Percentiles rank a stretch among this genome's conserved stretches.
Conservation (phyloP, 306 rosid species). For the Vicia villosa region DNA sequence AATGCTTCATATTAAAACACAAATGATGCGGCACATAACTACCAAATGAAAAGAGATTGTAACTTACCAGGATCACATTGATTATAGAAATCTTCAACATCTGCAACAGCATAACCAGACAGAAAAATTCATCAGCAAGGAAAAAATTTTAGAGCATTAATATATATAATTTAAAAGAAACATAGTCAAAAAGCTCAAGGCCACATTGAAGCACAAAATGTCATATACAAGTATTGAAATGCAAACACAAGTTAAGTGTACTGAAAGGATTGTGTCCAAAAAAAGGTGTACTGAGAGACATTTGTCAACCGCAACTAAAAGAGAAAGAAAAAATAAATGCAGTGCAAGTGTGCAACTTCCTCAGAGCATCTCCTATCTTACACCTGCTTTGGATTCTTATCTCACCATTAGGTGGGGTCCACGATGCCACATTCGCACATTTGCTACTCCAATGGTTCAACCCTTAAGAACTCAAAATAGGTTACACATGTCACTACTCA, state of each 20-base stretch:
- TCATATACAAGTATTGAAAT: conserved; percentile 9
- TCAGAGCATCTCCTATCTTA: not conserved
- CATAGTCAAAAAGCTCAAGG: not conserved
- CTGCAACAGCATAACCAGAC: conserved; percentile 54
- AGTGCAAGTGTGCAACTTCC: conserved; percentile 27
- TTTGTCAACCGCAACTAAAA: not conserved
- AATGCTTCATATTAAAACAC: too few species aligned
- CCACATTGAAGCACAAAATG: not conserved
- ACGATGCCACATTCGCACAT: not conserved
- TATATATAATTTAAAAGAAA: not conserved
- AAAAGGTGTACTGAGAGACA: not conserved
- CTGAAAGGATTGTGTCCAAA: not conserved
- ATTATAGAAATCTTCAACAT: conserved; percentile 80
- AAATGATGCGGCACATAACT: conserved; percentile 1
- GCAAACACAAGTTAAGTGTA: not conserved
- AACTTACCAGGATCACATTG: conserved; percentile 88
- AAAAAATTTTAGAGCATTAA: not conserved
- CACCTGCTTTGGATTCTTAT: not conserved
- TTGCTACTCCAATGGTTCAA: not conserved
- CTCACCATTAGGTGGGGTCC: not conserved
- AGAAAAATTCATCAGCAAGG: conserved; percentile 35
- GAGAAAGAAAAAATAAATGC: not conserved
- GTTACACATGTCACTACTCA: not conserved
- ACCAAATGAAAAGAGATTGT: not conserved
- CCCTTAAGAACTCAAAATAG: not conserved